Evolutionary conservation across 1,139 yeast species (phyloP).

Genomic region (Suhomyces wounanorum): DNA sequence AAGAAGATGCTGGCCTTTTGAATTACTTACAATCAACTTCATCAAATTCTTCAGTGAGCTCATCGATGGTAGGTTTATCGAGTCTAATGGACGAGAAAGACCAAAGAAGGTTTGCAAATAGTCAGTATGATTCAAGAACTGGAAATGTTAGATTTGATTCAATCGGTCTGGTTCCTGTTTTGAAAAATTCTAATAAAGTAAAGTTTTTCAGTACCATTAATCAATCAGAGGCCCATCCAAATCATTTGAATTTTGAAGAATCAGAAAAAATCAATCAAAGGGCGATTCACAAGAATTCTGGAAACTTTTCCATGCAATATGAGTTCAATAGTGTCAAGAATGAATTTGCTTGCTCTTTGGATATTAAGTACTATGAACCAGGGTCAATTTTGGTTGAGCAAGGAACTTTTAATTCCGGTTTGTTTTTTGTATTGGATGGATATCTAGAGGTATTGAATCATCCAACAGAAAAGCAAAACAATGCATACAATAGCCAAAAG

Average conservation of each 20-base stretch:
- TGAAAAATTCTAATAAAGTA: slow-evolving; percentile 16
- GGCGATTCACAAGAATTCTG: background rate
- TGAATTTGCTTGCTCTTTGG: slow-evolving; percentile 66
- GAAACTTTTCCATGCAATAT: background rate
- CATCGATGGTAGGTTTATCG: slow-evolving; percentile 34
- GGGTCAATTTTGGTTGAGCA: slow-evolving; percentile 63
- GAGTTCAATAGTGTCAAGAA: slow-evolving; percentile 51
- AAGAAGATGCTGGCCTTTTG: slow-evolving; percentile 28
- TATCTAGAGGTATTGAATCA: slow-evolving; percentile 58
- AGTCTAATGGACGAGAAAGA: slow-evolving; percentile 24
- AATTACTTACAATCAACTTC: slow-evolving; percentile 13
- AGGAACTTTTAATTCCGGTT: slow-evolving; percentile 67
- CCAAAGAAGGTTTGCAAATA: slow-evolving; percentile 5
- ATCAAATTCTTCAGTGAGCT: slow-evolving; percentile 26
- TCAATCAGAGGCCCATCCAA: slow-evolving; percentile 16
- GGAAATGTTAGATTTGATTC: slow-evolving; percentile 25
- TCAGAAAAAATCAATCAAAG: background rate
- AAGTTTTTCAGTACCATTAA: slow-evolving; percentile 34
- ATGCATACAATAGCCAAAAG: slow-evolving; percentile 25
- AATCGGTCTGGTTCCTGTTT: slow-evolving; percentile 17
- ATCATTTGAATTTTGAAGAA: background rate
- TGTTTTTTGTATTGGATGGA: slow-evolving; percentile 81
- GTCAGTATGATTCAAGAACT: slow-evolving; percentile 23
- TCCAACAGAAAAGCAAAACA: slow-evolving; percentile 10
- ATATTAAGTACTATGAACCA: slow-evolving; percentile 55